A percentile compares a stretch with the other conserved stretches of the same genome.
phyloP scores from a whole-genome alignment of 179 eudicot genomes.

The Amaranthus tricolor region DNA sequence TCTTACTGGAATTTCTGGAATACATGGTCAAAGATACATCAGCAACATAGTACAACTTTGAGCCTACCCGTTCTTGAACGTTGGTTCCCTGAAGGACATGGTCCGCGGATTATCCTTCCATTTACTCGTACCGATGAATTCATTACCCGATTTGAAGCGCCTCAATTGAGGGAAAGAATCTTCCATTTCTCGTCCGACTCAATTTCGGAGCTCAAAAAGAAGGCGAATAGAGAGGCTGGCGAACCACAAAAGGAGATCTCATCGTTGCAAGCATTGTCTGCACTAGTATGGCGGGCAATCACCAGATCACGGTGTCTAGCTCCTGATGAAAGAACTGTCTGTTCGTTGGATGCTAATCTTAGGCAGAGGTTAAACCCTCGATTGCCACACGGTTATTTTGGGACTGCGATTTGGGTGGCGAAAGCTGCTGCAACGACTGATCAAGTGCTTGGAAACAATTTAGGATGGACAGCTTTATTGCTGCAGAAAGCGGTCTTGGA shows the following conservation, averaged over 20 bases:
- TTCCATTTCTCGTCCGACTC: slow-evolving; percentile 23
- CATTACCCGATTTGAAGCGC: slow-evolving; percentile 8
- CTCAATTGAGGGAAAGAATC: slow-evolving; percentile 11
- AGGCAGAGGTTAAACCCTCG: slow-evolving; percentile 36
- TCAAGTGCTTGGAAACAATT: slow-evolving; percentile 7
- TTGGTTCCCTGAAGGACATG: slow-evolving; percentile 8
- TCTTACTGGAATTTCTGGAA: slow-evolving; percentile 42
- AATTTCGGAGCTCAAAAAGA: slow-evolving; percentile 14
- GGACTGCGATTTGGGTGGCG: slow-evolving; percentile 3
- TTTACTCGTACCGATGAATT: slow-evolving; percentile 19
- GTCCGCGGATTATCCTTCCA: neutral
- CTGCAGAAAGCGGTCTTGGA: slow-evolving; percentile 13
- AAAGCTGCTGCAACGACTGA: neutral
- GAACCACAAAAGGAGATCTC: slow-evolving; percentile 5
- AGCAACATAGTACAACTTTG: neutral
- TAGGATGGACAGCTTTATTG: slow-evolving; percentile 14
- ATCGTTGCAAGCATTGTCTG: slow-evolving; percentile 10
- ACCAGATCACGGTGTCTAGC: neutral
- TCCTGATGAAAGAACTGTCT: neutral
- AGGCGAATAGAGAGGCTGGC: slow-evolving; percentile 13
- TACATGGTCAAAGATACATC: slow-evolving; percentile 30
- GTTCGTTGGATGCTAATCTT: slow-evolving; percentile 17
- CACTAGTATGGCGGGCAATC: slow-evolving; percentile 8
- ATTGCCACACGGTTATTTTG: slow-evolving; percentile 25
- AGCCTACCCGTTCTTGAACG: slow-evolving; percentile 4